These are phyloP conservation scores for Penicillium dipodomyicola DNA, from an alignment of 495 filamentous ascomycete species.

Conservation along the genomic window DNA sequence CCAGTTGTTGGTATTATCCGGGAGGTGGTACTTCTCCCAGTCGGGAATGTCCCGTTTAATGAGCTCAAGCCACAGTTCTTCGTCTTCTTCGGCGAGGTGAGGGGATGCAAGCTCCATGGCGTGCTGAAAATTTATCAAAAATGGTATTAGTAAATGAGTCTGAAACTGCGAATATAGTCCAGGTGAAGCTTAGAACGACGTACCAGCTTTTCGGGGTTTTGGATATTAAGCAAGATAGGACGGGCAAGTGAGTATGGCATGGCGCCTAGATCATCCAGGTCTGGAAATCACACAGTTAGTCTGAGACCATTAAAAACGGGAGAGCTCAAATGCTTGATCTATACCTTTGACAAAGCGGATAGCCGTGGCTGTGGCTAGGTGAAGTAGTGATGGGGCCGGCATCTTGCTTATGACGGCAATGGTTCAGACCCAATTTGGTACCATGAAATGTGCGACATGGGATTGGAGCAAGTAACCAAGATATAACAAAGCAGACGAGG, in stretches of 20 bases:
- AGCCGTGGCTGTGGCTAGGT: conserved; percentile 44
- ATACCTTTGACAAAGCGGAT: conserved; percentile 48
- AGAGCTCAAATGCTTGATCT: not conserved
- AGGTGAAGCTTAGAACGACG: conserved; percentile 13
- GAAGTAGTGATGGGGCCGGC: conserved; percentile 42
- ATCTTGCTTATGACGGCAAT: conserved; percentile 29
- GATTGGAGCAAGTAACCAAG: not conserved
- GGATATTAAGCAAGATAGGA: conserved; percentile 59
- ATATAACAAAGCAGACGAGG: not conserved
- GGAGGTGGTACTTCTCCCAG: conserved; percentile 56
- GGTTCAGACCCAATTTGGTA: conserved; percentile 13
- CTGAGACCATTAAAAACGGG: not conserved
- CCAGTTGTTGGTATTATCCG: conserved; percentile 58
- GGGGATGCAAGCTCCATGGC: conserved; percentile 63
- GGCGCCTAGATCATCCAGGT: conserved; percentile 61
- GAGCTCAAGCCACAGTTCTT: conserved; percentile 65
- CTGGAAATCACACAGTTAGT: conserved; percentile 27
- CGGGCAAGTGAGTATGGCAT: conserved; percentile 59
- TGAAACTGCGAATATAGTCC: not conserved
- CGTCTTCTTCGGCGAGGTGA: conserved; percentile 57
- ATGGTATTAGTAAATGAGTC: conserved; percentile 5
- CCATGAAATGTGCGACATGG: conserved; percentile 8
- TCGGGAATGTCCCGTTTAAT: conserved; percentile 66
- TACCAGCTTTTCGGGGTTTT: conserved; percentile 65
- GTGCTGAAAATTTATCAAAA: conserved; percentile 33